These are phyloP conservation scores for Zizania latifolia DNA, from an alignment of 176 grass and related monocot genomes.

Conservation along the genomic window DNA sequence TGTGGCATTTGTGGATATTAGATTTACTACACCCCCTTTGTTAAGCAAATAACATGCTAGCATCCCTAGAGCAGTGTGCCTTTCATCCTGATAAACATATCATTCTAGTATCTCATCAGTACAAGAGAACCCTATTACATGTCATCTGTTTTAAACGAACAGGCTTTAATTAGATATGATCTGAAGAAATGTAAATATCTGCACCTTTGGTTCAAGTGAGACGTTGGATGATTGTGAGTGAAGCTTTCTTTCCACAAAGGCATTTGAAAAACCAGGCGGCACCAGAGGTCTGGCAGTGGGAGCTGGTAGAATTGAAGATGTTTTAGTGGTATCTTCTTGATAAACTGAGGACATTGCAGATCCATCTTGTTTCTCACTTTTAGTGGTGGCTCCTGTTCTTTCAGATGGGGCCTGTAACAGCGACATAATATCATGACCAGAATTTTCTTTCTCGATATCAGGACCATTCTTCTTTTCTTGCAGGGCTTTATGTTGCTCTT, in stretches of 20 bases:
- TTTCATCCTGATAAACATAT: background rate
- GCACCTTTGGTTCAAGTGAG: constrained; percentile 41
- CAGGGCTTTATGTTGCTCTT: constrained; percentile 85
- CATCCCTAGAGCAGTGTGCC: background rate
- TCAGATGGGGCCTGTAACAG: constrained; percentile 52
- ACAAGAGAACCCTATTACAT: background rate
- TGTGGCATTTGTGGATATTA: background rate
- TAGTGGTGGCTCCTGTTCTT: constrained; percentile 28
- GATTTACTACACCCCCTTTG: background rate
- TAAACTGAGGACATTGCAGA: constrained; percentile 29
- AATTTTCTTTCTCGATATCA: constrained; percentile 41
- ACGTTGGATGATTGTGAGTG: constrained; percentile 20
- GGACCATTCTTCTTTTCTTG: constrained; percentile 68
- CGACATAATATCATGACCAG: constrained; percentile 51
- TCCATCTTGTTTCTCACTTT: constrained; percentile 50
- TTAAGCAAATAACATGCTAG: background rate
- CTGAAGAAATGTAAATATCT: background rate
- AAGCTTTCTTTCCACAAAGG: constrained; percentile 40
- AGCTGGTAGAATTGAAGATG: constrained; percentile 32
- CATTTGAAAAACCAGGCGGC: constrained; percentile 50
- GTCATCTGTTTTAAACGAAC: background rate
- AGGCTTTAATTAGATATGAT: background rate
- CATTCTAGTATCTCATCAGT: background rate
- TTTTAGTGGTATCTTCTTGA: constrained; percentile 36
- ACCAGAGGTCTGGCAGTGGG: constrained; percentile 38